Evolutionary conservation across 2,329 filamentous ascomycete species (phyloP), one percentile per base, ranked within the genome.

Genomic region (Pseudogymnoascus sp.): DNA sequence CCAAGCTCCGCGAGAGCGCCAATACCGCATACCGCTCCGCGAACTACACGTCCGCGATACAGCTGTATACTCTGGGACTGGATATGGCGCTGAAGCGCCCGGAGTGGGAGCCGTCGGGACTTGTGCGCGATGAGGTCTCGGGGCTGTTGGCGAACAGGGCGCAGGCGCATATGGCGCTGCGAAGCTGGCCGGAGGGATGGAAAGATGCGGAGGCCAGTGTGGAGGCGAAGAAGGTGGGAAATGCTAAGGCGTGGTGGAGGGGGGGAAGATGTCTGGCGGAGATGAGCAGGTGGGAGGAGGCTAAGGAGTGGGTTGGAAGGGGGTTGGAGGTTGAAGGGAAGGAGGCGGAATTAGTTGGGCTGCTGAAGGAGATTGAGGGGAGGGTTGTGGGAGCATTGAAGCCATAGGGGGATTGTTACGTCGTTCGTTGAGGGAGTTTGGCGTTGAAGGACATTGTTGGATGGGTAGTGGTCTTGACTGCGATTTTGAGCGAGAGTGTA

Each of bases 241-340:
- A 99, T 75, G 87, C 90, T 1, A 97, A 97, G 84, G 93, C 88
- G 0, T 97, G 93, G 91, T 97, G 91, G 88, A 82, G 95, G 66
- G 82, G 90, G 66, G 95, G 90, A 9, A 87, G 86, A 78, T 96
- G 91, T 73, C 76, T 97, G 72, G 77, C 88, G 68, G 95, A 99
- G 84, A 97, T 97, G 95, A 89, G 89, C 1, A 77, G 93, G 65
- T 77, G 90, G 71, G 86, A 90, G 63, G 93, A 97, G 83, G 92
- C 93, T 0, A 81, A 81, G 70, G 86, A 88, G 67, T 96, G 92
- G 86, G 82, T 96, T 42, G 83, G 82, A 68, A 82, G 85, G 72
- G 92, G 86, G 0, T 75, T 96, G 64, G 93, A 96, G 79, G 87
- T 93, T 74, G 92, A 96, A 78, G 89, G 88, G 11, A 85, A 83